Base-by-base conservation (phyloP, 139 green algal species). In the Tetratostichococcus sp. region DNA sequence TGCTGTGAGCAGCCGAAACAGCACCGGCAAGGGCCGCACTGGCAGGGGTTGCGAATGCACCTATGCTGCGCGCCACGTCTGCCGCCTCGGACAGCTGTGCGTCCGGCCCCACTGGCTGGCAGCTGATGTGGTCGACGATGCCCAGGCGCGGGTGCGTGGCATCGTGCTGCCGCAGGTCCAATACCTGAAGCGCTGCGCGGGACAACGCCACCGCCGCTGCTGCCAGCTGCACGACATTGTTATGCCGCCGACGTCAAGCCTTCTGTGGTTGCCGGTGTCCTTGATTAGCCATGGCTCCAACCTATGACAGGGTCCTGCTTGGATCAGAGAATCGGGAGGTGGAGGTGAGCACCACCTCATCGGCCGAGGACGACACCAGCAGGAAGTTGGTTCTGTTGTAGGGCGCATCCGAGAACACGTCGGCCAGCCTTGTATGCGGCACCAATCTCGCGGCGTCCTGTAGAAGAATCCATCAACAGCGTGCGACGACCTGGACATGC, bases 321-420 rank as follows among this genome's bases (percentile, higher is more conserved):
- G n/a, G n/a, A n/a, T n/a, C n/a, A n/a, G n/a, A n/a, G n/a, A n/a
- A n/a, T n/a, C n/a, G n/a, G n/a, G n/a, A n/a, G n/a, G n/a, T n/a
- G n/a, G n/a, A n/a, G 73, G 39, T 35, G 8, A n/a, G 62, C 34
- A 50, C 50, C 21, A 66, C 33, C 25, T 31, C 42, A 19, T 43
- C 42, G 25, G 11, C n/a, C 35, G 2, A 25, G 33, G 19, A 28
- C 21, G 25, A 84, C 0, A 73, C 78, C 0, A 96, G 67, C 0
- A 88, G 95, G 75, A 94, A 90, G 35, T 85, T 83, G 16, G 80
- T 93, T 0, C 91, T 81, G 77, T 97, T 86, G 84, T 96, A 96
- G 0, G 84, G 77, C 33, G 31, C 62, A 70, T 96, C 91, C 0
- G 85, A 67, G 50, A 94, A 94, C 0, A 82, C 31, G 74, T 91